Conservation (phyloP, 2,329 filamentous ascomycete species). For the Trichoderma endophyticum region DNA sequence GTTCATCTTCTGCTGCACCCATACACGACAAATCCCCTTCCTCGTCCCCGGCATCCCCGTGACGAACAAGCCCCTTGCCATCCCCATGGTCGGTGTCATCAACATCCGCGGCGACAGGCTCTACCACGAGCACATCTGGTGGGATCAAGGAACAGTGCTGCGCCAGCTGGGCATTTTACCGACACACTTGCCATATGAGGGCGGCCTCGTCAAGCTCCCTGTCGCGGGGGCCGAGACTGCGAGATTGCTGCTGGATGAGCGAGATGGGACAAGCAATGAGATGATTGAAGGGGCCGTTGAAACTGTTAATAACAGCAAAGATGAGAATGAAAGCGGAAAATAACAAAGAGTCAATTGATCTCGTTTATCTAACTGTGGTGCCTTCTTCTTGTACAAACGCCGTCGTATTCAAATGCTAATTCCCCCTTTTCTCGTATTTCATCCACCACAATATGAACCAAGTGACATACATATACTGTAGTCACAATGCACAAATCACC, state of each 20-base stretch:
- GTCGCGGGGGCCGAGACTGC: slow-evolving; percentile 19
- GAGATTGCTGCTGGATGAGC: slow-evolving; percentile 17
- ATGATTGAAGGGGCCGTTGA: slow-evolving; percentile 27
- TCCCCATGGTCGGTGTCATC: slow-evolving; percentile 61
- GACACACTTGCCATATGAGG: slow-evolving; percentile 57
- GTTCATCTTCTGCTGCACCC: slow-evolving; percentile 62
- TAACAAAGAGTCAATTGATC: not conserved
- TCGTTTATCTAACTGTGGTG: not conserved
- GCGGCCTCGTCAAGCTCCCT: slow-evolving; percentile 12
- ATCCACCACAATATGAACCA: not conserved
- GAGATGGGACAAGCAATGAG: slow-evolving; percentile 19
- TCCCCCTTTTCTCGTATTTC: not conserved
- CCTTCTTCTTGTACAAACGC: not conserved
- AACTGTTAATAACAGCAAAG: not conserved
- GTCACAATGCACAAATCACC: not conserved
- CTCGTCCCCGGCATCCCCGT: slow-evolving; percentile 50
- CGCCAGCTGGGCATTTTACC: slow-evolving; percentile 52
- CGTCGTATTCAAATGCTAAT: not conserved
- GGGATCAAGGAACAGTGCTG: slow-evolving; percentile 63
- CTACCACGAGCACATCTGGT: slow-evolving; percentile 63
- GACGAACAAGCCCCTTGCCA: slow-evolving; percentile 48
- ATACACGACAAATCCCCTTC: slow-evolving; percentile 30
- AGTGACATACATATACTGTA: not conserved
- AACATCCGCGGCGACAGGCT: slow-evolving; percentile 60
- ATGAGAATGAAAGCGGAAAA: not conserved